Evolutionary conservation across 805 yeast species (phyloP), one percentile per base, ranked within the genome.

Genomic region (Grigorovia transvaalensis): DNA sequence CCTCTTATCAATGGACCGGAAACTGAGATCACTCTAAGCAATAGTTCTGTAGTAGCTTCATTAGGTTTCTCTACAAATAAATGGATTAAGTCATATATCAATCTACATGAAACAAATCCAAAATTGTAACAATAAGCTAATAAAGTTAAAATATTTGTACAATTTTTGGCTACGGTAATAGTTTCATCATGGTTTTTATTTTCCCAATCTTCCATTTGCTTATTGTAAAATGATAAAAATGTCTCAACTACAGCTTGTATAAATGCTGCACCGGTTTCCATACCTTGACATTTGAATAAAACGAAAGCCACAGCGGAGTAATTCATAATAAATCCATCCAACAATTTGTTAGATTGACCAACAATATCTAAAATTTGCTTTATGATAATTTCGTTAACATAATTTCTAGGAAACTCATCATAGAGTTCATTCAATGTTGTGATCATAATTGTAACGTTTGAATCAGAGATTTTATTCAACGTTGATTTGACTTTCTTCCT

Each of bases 241-340:
- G 73, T 75, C 54, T 87, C 96, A n/a, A 90, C 85, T 51, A 86
- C 63, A 0, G 79, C 74, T 63, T 93, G 99, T 38, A 89, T 74
- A 53, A 89, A 84, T 58, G 73, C 78, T 0, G 97, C 99, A 54
- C 96, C 97, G 65, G 88, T 85, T 55, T 88, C 96, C 42, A 82
- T 79, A 19, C 99, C 98, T 58, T 86, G 85, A 19, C 82, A 61
- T 54, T 85, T 76, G 69, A 85, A 88, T 23, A 93, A 65, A 0
- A 96, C 84, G 20, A 82, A 82, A 2, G 83, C 78, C 8, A 88
- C 73, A 6, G 88, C 83, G 1, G 96, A 85, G 65, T 91, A 90
- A 35, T 87, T 74, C 54, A 85, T 77, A 43, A 90, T 79, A 64
- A 88, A 88, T 1, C 85, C 79, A 56, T 90, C 97, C 48, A 88